Base-by-base conservation (phyloP, 1,284 basidiomycete genomes). In the Fomitopsis pinicola region DNA sequence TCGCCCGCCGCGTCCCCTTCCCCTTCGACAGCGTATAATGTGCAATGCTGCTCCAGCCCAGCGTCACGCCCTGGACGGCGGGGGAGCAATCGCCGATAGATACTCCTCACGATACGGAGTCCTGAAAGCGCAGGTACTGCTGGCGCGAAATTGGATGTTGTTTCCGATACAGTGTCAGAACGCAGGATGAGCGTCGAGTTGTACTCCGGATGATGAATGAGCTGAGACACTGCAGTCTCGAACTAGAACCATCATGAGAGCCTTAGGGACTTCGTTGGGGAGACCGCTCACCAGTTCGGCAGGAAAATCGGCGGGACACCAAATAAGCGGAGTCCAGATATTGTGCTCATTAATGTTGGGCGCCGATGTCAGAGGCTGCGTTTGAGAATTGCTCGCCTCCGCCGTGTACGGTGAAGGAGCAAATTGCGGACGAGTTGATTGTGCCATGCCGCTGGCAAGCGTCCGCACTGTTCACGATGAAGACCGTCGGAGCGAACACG, bases 121-220 rank as follows among this genome's bases (percentile, higher is more conserved):
- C 75, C 80, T 12, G 76, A 63, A n/a, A 88, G 64, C 0, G 53
- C 42, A 0, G 85, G 86, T 1, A 80, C 63, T 0, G 63, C 50
- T 0, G 62, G 19, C 0, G 80, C 78, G 40, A 73, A 77, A 5
- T 76, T 68, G 1, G 71, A 63, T 8, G 69, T 70, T 3, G 74
- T 72, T 58, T 90, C 83, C 4, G 73, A 69, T 9, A 92, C 42
- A 0, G 81, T 79, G 52, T 94, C 89, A 0, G 91, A 89, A 1
- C 92, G 84, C 15, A 94, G 74, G 58, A 94, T 94, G 36, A 93
- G 80, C 0, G 91, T 90, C 0, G 89, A 91, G 69, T 92, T 93
- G 72, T 91, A 91, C 69, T 94, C 91, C 9, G 91, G 92, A 68
- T 93, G 91, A 55, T 88, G 81, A 3, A 93, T 77, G 35, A 93